These are phyloP conservation scores for Lotmaria passim DNA, from an alignment of 208 protist genomes.

Conservation along the genomic window DNA sequence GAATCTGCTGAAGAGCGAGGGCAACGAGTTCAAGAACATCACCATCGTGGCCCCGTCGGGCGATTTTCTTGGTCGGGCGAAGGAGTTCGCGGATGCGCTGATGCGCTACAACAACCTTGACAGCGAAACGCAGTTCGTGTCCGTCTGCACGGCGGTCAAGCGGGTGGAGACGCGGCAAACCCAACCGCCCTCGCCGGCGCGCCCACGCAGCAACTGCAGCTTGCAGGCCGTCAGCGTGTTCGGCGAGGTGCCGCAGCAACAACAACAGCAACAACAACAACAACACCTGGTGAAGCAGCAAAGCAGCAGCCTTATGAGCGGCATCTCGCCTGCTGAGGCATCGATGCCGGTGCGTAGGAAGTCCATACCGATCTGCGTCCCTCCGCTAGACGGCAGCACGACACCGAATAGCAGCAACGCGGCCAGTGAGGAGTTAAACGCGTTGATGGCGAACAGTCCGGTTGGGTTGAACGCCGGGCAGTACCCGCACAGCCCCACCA, in stretches of 20 bases:
- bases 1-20: conserved; percentile 69
- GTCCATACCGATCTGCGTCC: conserved; percentile 14
- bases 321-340: background rate
- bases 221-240: background rate
- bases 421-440: conserved; percentile 13
- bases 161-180: conserved; percentile 44
- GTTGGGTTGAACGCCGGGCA: background rate
- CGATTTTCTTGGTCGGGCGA: conserved; percentile 66
- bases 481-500: conserved; percentile 27
- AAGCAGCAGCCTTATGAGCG: no score
- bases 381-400: background rate
- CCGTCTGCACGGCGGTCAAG: conserved; percentile 79
- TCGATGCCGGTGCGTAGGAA: background rate
- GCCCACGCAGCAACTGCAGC: conserved; percentile 5
- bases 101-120: conserved; percentile 81
- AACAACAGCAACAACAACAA: background rate
- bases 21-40: conserved; percentile 70
- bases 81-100: conserved; percentile 85
- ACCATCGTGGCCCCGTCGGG: conserved; percentile 75
- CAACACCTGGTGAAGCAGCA: no score
- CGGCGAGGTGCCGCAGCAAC: background rate
- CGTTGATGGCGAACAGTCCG: conserved; percentile 19
- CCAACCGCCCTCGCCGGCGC: background rate
- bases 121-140: conserved; percentile 71
- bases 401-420: conserved; percentile 23